phyloP scores from a whole-genome alignment of 208 protist genomes.

The Acanthamoeba triangularis region DNA sequence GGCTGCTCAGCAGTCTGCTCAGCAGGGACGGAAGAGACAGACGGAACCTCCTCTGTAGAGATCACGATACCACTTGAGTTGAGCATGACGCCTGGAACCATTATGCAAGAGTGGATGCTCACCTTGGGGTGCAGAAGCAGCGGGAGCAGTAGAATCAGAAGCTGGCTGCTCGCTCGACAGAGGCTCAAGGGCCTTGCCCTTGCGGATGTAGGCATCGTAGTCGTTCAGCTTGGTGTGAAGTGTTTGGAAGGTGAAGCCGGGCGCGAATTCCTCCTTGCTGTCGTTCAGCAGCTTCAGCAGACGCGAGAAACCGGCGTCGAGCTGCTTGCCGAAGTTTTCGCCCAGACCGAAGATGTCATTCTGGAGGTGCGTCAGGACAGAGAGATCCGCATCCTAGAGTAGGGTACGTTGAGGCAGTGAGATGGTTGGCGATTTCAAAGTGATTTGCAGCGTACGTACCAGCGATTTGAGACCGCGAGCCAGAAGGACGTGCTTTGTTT shows the following conservation, averaged over 20 bases:
- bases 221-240: constrained; percentile 24
- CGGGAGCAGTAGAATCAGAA: neutral
- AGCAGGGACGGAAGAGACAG: neutral
- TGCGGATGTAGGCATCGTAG: constrained; percentile 6
- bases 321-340: constrained; percentile 24
- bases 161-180: neutral
- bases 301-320: constrained; percentile 14
- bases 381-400: neutral
- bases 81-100: neutral
- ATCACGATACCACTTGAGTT: neutral
- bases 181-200: neutral
- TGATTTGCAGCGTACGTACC: neutral
- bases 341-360: constrained; percentile 32
- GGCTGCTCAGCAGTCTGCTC: no score
- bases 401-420: neutral
- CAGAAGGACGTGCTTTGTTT: neutral
- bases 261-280: constrained; percentile 18
- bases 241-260: neutral
- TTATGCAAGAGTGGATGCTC: neutral
- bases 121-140: neutral
- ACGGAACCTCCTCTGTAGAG: neutral
- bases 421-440: neutral
- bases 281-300: constrained; percentile 18
- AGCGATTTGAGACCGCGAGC: neutral
- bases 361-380: neutral